Conservation (phyloP, 163 green algal species). For the Chlamydomonas reinhardtii region DNA sequence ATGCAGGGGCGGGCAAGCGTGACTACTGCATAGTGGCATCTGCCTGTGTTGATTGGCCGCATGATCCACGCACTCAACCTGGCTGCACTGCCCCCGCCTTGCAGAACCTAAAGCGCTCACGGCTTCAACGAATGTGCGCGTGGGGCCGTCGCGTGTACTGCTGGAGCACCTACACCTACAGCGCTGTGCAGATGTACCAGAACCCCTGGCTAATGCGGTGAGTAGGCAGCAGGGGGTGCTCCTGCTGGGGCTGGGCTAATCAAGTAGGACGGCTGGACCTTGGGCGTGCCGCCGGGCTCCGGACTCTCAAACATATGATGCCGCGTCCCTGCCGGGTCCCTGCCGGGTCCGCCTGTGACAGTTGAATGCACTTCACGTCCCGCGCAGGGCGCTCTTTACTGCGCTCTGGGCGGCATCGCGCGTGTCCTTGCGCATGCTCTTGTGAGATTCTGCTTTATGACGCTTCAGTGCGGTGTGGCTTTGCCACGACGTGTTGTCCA, state of each 20-base stretch:
- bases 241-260: neutral
- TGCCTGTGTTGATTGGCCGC: too few relatives aligned
- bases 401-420: constrained; percentile 55
- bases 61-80: too few relatives aligned
- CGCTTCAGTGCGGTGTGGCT: too few relatives aligned
- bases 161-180: constrained; percentile 55
- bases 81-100: too few relatives aligned
- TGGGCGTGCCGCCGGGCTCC: neutral
- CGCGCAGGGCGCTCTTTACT: neutral
- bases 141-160: constrained; percentile 59
- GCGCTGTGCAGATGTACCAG: constrained; percentile 61
- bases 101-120: constrained; percentile 53
- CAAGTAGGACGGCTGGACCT: too few relatives aligned
- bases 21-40: too few relatives aligned
- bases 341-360: too few relatives aligned
- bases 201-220: constrained; percentile 68
- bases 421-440: constrained; percentile 42
- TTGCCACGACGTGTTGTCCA: too few relatives aligned
- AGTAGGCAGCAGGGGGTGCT: constrained; percentile 23
- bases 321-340: neutral
- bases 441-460: too few relatives aligned
- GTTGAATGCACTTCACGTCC: neutral
- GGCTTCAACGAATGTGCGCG: constrained; percentile 45
- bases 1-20: too few relatives aligned
- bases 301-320: neutral